These are phyloP conservation scores for Stephania yunnanensis DNA, from an alignment of 164 flowering plant species.

Conservation along the genomic window DNA sequence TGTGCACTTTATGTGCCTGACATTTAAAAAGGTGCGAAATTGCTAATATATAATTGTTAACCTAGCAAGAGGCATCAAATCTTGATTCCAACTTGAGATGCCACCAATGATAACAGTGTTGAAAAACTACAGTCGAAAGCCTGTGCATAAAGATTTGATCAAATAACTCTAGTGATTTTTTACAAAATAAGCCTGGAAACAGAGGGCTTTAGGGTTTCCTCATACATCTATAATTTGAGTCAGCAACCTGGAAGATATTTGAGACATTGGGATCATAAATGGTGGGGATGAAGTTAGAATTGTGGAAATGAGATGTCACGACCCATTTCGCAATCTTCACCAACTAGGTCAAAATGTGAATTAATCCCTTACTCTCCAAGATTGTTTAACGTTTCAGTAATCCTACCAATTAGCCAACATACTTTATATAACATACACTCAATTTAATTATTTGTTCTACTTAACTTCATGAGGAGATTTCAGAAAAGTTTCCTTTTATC, in stretches of 20 bases:
- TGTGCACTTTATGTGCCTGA: background rate
- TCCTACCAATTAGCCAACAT: too few relatives aligned
- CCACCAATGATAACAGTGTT: background rate
- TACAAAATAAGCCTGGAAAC: background rate
- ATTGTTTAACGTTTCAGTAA: too few relatives aligned
- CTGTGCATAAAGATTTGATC: background rate
- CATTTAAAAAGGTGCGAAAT: background rate
- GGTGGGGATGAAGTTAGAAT: background rate
- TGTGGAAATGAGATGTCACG: background rate
- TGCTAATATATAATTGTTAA: too few relatives aligned
- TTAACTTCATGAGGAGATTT: too few relatives aligned
- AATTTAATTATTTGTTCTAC: too few relatives aligned
- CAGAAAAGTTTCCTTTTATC: too few relatives aligned
- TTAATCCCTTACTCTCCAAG: too few relatives aligned
- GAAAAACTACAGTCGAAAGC: background rate
- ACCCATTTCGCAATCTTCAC: too few relatives aligned
- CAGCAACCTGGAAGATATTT: background rate
- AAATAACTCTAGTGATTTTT: background rate
- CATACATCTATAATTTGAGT: background rate
- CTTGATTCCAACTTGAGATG: background rate
- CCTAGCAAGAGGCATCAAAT: background rate
- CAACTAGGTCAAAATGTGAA: too few relatives aligned
- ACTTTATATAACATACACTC: too few relatives aligned
- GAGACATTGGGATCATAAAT: background rate
- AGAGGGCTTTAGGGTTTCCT: background rate